Percentiles rank a stretch among this genome's conserved stretches.
Evolutionary conservation across 192 early-diverging fungal genomes (phyloP).

Genomic region (Mycoemilia scoparia): DNA sequence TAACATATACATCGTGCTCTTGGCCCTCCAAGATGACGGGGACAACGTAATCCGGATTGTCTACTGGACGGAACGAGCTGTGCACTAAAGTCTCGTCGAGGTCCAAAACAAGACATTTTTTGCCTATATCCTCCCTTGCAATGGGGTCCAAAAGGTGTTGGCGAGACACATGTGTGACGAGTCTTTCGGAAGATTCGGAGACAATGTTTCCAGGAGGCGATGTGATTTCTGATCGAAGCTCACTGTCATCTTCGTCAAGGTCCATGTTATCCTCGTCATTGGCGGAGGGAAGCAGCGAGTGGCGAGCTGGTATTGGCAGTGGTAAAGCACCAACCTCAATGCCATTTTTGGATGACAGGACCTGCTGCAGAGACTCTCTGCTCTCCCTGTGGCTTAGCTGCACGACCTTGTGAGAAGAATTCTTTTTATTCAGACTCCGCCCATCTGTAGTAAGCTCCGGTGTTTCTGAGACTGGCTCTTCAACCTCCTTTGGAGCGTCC

Average conservation of each 20-base stretch:
- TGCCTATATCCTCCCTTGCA: constrained; percentile 40
- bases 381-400: constrained; percentile 10
- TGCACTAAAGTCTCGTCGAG: constrained; percentile 96
- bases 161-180: constrained; percentile 16
- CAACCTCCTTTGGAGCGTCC: no score
- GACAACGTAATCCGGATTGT: constrained; percentile 76
- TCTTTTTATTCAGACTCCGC: no score
- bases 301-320: constrained; percentile 19
- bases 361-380: constrained; percentile 20
- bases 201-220: constrained; percentile 26
- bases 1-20: constrained; percentile 85
- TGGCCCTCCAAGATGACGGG: constrained; percentile 83
- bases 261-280: constrained; percentile 17
- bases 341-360: constrained; percentile 21
- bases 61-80: constrained; percentile 66
- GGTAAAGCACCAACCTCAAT: constrained; percentile 19
- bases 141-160: constrained; percentile 49
- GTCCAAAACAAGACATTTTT: constrained; percentile 90
- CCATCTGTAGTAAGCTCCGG: no score
- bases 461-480: no score
- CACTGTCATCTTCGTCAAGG: constrained; percentile 13
- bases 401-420: no score
- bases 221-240: constrained; percentile 23
- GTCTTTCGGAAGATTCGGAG: constrained; percentile 22
- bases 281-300: constrained; percentile 16